Base-by-base conservation (phyloP, 1,284 basidiomycete species). In the Papiliotrema nemorosa region DNA sequence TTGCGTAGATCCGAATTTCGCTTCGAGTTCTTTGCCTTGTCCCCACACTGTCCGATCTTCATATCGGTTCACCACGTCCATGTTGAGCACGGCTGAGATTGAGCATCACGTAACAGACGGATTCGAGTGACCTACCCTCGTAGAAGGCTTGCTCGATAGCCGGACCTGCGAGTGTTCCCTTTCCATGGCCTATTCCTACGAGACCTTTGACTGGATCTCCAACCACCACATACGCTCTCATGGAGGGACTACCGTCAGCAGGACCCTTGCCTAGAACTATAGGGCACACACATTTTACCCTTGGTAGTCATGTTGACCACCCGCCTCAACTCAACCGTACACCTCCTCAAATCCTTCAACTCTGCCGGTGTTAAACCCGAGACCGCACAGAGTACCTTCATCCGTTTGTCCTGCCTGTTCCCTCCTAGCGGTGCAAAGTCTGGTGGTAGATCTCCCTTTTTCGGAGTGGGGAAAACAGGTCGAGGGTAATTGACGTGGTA, bases 41-140 rank as follows among this genome's bases (percentile, higher is more conserved):
- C 73, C 73, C 87, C 90, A 96, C 22, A 97, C 80, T 27, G 94
- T 97, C 46, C 93, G 82, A 58, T 84, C 78, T 74, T 97, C 92
- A 71, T 89, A 94, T 16, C 88, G 82, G 61, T 88, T 84, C 53
- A 97, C 88, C 63, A 81, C 85, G 73, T 97, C 93, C 85, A 97
- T 86, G 18, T 57, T 55, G 25, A 67, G 49, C 10, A 67, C 62
- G 24, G 72, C 72, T 67, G 18, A 13, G 26, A 13, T 33, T 47
- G 12, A 37, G 44, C 22, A 22, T 31, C 37, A 31, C 14, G 25
- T 18, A 4, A 21, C 24, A 2, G n/a, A 2, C 40, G 25, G 40
- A 14, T 5, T 41, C 20, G 37, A 24, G 49, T 5, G 36, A 63
- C 65, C 52, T 42, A 71, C 70, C 93, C 60, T 87, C 81, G 36